Evolutionary conservation across 257 asterid genomes (phyloP).

Genomic region (Lavandula angustifolia): DNA sequence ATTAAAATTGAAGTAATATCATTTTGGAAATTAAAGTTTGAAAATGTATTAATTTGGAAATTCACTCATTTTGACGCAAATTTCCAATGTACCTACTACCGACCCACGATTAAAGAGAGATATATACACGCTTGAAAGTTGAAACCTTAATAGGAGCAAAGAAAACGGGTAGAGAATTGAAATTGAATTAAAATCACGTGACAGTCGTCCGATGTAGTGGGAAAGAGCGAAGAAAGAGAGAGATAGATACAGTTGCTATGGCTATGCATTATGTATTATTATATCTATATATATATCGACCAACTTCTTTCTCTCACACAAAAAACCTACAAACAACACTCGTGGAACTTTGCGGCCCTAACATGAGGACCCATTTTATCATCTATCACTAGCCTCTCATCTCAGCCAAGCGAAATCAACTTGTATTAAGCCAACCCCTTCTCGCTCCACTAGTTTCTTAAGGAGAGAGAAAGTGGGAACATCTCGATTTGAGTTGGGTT

Average conservation of each 20-base stretch:
- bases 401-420: conserved; percentile 14
- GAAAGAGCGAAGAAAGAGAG: conserved; percentile 28
- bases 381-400: conserved; percentile 30
- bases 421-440: neutral
- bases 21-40: too few species aligned
- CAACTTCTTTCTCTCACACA: neutral
- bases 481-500: conserved; percentile 11
- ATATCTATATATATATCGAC: neutral
- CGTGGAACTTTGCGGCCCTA: conserved; percentile 28
- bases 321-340: conserved; percentile 14
- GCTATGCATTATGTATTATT: neutral
- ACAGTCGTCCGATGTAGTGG: neutral
- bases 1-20: too few species aligned
- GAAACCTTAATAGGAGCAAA: neutral
- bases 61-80: neutral
- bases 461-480: conserved; percentile 14
- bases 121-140: neutral
- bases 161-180: neutral
- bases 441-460: conserved; percentile 35
- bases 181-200: conserved; percentile 31
- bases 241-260: conserved; percentile 4
- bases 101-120: neutral
- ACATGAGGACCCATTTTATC: conserved; percentile 39
- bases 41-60: too few species aligned
- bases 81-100: neutral